Base-by-base conservation (phyloP, 2,329 filamentous ascomycete genomes). In the Acephala macrosclerotiorum region DNA sequence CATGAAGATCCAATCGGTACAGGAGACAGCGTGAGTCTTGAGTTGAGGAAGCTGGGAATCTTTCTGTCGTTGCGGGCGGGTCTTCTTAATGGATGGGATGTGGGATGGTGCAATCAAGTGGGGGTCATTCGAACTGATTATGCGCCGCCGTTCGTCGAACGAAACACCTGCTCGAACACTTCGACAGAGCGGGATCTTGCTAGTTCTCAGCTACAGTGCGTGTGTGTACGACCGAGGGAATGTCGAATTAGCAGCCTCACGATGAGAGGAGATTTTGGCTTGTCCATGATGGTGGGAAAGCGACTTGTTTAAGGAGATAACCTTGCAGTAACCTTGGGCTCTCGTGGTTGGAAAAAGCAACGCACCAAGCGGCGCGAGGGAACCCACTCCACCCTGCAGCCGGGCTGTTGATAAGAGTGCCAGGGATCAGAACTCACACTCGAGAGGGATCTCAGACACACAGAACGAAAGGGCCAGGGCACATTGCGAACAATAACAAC, bases 1-100 rank as follows among this genome's bases (percentile, higher is more conserved):
- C 71, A 72, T 71, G 61, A 63, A 73, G 67, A 29, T 62, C 57
- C 63, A 65, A 64, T 53, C 42, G 45, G 64, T 68, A 68, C 57
- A 11, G 59, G 18, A 14, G 26, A 65, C 64, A 61, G 66, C 60
- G 49, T 62, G 57, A 29, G 29, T 63, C 49, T 64, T 56, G 49
- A 42, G 35, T 55, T 47, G 45, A 22, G 56, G 53, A 6, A 55
- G 42, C 55, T 36, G 36, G 29, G 55, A 36, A 60, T 38, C 56
- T 53, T 59, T 65, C 57, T 65, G 56, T 49, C 35, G 59, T 58
- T 42, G 51, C 58, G 22, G n/a, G 45, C 45, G 45, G 45, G 22
- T 49, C 45, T 42, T 18, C 40, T 42, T 16, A n/a, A 49, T 16
- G 45, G 45, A 26, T 49, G 45, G 45, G 45, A 25, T 25, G 7